phyloP scores from a whole-genome alignment of 345 rosid genomes.

The Brassica carinata region DNA sequence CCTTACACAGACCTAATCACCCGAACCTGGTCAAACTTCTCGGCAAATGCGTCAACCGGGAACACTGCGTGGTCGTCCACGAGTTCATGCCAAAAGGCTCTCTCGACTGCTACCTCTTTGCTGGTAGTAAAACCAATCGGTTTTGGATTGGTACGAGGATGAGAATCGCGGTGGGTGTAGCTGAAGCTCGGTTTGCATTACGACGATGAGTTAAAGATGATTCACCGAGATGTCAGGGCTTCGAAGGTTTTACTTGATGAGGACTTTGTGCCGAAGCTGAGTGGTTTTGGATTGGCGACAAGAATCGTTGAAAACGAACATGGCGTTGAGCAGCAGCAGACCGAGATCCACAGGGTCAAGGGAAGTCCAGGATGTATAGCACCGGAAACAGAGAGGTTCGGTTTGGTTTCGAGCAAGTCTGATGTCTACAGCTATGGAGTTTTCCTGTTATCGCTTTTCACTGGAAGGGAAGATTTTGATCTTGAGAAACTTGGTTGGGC shows the following conservation, averaged over 20 bases:
- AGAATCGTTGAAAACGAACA: constrained; percentile 39
- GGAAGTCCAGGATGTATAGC: no score
- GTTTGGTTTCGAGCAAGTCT: constrained; percentile 62
- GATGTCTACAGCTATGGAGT: constrained; percentile 84
- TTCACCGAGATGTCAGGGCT: constrained; percentile 70
- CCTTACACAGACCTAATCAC: constrained; percentile 59
- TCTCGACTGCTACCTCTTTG: constrained; percentile 58
- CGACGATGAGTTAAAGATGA: constrained; percentile 48
- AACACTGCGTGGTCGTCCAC: constrained; percentile 61
- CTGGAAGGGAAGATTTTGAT: constrained; percentile 63
- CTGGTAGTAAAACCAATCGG: constrained; percentile 41
- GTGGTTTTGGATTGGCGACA: constrained; percentile 73
- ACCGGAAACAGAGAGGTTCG: no score
- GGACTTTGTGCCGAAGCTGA: constrained; percentile 39
- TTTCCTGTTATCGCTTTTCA: no score
- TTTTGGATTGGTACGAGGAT: constrained; percentile 72
- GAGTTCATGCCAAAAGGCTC: constrained; percentile 77
- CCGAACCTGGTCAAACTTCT: constrained; percentile 68
- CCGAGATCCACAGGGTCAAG: no score
- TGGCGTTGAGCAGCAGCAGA: no score
- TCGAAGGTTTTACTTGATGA: constrained; percentile 67
- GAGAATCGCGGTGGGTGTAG: constrained; percentile 75
- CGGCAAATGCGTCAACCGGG: constrained; percentile 61
- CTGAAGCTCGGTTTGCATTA: constrained; percentile 66
- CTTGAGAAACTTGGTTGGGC: constrained; percentile 28